These are phyloP conservation scores for Penicillium occitanis DNA, from an alignment of 2,329 filamentous ascomycete species.

Conservation along the genomic window DNA sequence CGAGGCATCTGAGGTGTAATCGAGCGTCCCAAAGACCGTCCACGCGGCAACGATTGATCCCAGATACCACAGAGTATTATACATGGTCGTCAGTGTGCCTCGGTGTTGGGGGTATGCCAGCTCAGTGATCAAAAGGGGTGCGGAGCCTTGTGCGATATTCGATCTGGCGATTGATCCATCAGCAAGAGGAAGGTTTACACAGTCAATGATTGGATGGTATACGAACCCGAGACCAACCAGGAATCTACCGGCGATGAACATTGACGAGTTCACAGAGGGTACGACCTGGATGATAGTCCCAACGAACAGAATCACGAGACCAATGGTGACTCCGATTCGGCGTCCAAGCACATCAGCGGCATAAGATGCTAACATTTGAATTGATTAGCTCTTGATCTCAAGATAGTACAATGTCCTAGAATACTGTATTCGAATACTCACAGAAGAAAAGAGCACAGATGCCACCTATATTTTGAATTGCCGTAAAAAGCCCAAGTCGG, in stretches of 20 bases:
- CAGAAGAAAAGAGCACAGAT: not conserved
- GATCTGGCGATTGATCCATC: not conserved
- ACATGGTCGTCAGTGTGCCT: slow-evolving; percentile 26
- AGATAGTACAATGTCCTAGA: not conserved
- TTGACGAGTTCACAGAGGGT: not conserved
- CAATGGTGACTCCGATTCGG: not conserved
- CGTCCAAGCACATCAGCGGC: not conserved
- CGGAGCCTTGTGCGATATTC: slow-evolving; percentile 8
- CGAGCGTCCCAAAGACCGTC: not conserved
- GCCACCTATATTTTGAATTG: not conserved
- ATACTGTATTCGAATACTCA: not conserved
- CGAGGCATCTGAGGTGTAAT: not conserved
- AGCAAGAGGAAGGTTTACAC: not conserved
- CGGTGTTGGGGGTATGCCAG: slow-evolving; percentile 25
- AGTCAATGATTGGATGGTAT: not conserved
- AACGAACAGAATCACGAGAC: not conserved
- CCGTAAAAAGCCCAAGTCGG: not conserved
- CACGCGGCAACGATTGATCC: slow-evolving; percentile 39
- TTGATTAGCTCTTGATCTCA: not conserved
- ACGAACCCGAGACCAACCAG: not conserved
- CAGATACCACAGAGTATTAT: slow-evolving; percentile 33
- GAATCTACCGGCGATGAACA: not conserved
- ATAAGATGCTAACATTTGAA: not conserved
- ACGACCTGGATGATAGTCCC: not conserved
- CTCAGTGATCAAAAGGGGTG: slow-evolving; percentile 17